Conservation (phyloP, 2,329 filamentous ascomycete genomes). For the Pseudopyrenochaeta lycopersici region DNA sequence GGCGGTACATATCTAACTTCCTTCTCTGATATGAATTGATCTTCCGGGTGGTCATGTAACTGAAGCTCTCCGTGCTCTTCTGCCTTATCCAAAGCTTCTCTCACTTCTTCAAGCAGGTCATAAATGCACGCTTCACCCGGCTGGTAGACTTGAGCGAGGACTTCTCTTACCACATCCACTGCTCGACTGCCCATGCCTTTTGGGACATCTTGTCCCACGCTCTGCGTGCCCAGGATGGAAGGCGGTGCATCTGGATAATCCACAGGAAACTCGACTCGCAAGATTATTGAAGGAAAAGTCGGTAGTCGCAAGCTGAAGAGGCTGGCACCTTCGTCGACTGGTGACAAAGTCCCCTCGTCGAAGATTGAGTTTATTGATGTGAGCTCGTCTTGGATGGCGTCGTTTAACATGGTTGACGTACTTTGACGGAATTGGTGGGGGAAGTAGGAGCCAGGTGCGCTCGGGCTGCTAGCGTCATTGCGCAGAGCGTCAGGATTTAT, state of each 20-base stretch:
- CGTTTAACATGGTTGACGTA: slow-evolving; percentile 33
- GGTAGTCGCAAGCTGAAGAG: slow-evolving; percentile 69
- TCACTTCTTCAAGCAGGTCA: slow-evolving; percentile 79
- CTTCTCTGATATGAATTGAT: slow-evolving; percentile 10
- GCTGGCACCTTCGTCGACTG: slow-evolving; percentile 34
- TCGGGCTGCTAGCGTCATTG: background rate
- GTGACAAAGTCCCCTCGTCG: slow-evolving; percentile 68
- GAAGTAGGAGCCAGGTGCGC: background rate
- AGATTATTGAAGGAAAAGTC: slow-evolving; percentile 62
- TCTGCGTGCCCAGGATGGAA: slow-evolving; percentile 78
- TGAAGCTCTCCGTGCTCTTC: slow-evolving; percentile 39
- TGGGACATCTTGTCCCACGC: slow-evolving; percentile 72
- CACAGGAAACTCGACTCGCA: slow-evolving; percentile 72
- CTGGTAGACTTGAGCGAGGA: slow-evolving; percentile 73
- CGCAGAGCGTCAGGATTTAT: no score
- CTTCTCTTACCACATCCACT: slow-evolving; percentile 72
- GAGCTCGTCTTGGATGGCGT: slow-evolving; percentile 73
- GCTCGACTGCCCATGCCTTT: slow-evolving; percentile 77
- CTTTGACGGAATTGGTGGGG: background rate
- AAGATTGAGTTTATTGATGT: slow-evolving; percentile 88
- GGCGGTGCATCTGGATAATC: slow-evolving; percentile 81
- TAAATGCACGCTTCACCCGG: slow-evolving; percentile 86
- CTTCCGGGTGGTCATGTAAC: slow-evolving; percentile 29
- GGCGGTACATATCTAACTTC: slow-evolving; percentile 1
- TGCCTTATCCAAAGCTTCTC: slow-evolving; percentile 61